phyloP scores from a whole-genome alignment of 116 monocot species.

The Cymodocea nodosa region DNA sequence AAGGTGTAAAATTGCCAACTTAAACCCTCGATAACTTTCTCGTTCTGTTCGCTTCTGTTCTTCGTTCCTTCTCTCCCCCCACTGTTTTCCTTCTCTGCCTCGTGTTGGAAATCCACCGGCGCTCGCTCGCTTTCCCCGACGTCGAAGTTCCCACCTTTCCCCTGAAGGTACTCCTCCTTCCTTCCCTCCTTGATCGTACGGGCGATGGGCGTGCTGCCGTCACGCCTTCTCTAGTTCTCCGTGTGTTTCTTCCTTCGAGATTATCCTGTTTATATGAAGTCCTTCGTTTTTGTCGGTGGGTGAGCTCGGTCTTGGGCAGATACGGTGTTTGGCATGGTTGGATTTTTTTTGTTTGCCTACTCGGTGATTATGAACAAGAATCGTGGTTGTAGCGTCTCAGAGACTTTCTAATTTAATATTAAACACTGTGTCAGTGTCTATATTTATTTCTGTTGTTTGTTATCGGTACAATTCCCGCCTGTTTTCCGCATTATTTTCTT shows the following conservation, averaged over 20 bases:
- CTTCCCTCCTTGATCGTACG: background rate
- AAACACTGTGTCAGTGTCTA: no score
- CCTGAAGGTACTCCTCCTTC: background rate
- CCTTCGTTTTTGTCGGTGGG: background rate
- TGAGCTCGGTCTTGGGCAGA: background rate
- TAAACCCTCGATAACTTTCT: background rate
- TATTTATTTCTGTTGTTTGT: no score
- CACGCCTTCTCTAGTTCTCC: background rate
- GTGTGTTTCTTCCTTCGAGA: no score
- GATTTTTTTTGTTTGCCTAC: background rate
- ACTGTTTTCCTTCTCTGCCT: background rate
- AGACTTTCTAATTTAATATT: no score
- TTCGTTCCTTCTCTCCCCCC: no score
- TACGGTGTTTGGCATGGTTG: background rate
- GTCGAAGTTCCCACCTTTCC: background rate
- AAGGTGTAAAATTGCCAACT: no score
- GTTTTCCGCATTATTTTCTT: background rate
- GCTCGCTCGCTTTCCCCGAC: background rate
- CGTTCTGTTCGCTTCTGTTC: no score
- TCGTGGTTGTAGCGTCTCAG: no score
- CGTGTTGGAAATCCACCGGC: background rate
- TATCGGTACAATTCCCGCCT: background rate
- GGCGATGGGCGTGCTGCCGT: background rate
- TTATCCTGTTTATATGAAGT: no score
- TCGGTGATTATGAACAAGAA: no score